Percentiles rank a stretch among this genome's conserved stretches.
Evolutionary conservation across 352 stramenopile species (phyloP).

Genomic region (Phytophthora cryptogea): DNA sequence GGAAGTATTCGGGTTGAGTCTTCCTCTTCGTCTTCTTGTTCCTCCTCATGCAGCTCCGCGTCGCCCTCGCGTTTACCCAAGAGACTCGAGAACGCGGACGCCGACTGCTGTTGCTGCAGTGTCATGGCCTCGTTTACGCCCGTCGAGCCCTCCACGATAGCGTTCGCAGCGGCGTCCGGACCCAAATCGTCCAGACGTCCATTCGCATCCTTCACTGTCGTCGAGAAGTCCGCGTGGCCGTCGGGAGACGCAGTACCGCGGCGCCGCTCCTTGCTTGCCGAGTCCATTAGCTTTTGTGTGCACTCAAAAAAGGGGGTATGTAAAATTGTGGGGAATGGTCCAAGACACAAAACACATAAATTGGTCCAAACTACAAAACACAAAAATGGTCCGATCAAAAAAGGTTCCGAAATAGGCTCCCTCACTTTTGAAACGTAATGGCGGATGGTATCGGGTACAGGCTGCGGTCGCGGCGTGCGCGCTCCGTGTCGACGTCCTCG

Average conservation of each 20-base stretch:
- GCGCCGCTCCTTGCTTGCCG: slow-evolving; percentile 24
- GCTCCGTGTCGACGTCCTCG: slow-evolving; percentile 29
- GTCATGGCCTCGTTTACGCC: slow-evolving; percentile 22
- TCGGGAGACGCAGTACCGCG: slow-evolving; percentile 24
- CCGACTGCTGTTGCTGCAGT: slow-evolving; percentile 28
- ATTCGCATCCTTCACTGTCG: slow-evolving; percentile 21
- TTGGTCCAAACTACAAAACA: slow-evolving; percentile 7
- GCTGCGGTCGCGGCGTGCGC: slow-evolving; percentile 15
- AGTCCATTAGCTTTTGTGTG: slow-evolving; percentile 33
- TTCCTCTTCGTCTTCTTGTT: slow-evolving; percentile 53
- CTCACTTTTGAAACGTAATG: slow-evolving; percentile 10
- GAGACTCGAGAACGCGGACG: slow-evolving; percentile 53
- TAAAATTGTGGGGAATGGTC: neutral
- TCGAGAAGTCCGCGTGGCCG: slow-evolving; percentile 22
- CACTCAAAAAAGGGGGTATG: slow-evolving; percentile 4
- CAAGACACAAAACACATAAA: slow-evolving; percentile 13
- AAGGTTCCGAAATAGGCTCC: no score
- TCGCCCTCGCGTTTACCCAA: slow-evolving; percentile 69
- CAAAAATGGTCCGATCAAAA: slow-evolving; percentile 10
- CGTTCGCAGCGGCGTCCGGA: slow-evolving; percentile 7
- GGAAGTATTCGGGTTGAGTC: slow-evolving; percentile 53
- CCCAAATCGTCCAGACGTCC: slow-evolving; percentile 2
- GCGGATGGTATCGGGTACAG: slow-evolving; percentile 31
- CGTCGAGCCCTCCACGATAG: slow-evolving; percentile 3
- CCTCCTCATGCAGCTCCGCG: slow-evolving; percentile 58